These are phyloP conservation scores for Penicillium malachiteum DNA, from an alignment of 495 filamentous ascomycete genomes.

Conservation along the genomic window DNA sequence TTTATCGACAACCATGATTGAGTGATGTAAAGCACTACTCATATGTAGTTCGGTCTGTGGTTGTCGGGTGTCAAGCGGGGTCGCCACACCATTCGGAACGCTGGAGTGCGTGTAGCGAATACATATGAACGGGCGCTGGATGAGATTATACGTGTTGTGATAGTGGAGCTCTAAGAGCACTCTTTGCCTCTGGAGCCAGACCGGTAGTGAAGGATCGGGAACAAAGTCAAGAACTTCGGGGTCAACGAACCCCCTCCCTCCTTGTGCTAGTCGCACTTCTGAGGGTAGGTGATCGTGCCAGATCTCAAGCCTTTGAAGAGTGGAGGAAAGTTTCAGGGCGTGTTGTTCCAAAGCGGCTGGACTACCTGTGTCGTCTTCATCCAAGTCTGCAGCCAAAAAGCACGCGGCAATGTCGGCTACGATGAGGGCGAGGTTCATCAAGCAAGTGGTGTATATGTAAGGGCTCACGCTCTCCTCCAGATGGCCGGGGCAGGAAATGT, in stretches of 20 bases:
- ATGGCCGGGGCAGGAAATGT: background rate
- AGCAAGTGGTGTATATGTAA: slow-evolving; percentile 1
- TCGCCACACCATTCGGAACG: background rate
- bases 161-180: slow-evolving; percentile 6
- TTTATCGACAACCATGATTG: slow-evolving; percentile 3
- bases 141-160: slow-evolving; percentile 3
- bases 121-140: slow-evolving; percentile 6
- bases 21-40: slow-evolving; percentile 3
- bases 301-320: slow-evolving; percentile 1
- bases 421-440: slow-evolving; percentile 5
- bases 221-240: slow-evolving; percentile 4
- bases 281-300: slow-evolving; percentile 6
- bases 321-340: background rate
- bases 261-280: background rate
- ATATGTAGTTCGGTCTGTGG: slow-evolving; percentile 2
- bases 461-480: background rate
- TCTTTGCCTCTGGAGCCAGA: slow-evolving; percentile 1
- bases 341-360: slow-evolving; percentile 3
- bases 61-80: background rate
- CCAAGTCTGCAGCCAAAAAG: slow-evolving; percentile 2
- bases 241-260: background rate
- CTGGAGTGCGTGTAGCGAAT: background rate
- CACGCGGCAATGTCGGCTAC: slow-evolving; percentile 4
- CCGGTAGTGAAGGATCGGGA: background rate
- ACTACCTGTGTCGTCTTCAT: slow-evolving; percentile 5